Evolutionary conservation across 2,329 filamentous ascomycete species (phyloP).

Genomic region (Venturia oleaginea): DNA sequence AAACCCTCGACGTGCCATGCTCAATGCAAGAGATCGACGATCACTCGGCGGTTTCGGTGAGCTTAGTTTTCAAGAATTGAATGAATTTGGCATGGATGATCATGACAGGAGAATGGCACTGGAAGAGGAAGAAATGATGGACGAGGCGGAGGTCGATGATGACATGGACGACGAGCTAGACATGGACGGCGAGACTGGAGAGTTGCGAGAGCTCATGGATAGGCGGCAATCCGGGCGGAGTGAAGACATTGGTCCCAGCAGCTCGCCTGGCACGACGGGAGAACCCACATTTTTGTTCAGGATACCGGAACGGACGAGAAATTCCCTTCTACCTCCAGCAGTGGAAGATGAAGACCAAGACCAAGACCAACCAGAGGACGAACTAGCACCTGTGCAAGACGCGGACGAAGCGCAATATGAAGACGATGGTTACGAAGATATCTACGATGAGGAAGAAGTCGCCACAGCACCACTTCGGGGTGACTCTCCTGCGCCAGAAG

Average conservation of each 20-base stretch:
- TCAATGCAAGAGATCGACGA: conserved; percentile 28
- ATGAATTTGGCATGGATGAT: conserved; percentile 27
- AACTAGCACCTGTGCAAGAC: conserved; percentile 25
- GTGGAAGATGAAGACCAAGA: conserved; percentile 9
- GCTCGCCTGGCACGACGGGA: conserved; percentile 10
- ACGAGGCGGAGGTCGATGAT: neutral
- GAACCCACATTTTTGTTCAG: conserved; percentile 15
- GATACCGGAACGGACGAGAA: conserved; percentile 11
- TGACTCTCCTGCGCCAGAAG: conserved; percentile 1
- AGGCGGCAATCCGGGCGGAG: conserved; percentile 12
- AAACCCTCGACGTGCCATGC: neutral
- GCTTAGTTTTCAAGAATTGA: conserved; percentile 37
- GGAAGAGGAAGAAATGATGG: neutral
- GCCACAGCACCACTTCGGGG: conserved; percentile 5
- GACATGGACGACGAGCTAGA: neutral
- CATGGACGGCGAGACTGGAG: conserved; percentile 8
- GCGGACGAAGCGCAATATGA: conserved; percentile 27
- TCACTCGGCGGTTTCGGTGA: conserved; percentile 33
- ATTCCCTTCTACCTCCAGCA: conserved; percentile 24
- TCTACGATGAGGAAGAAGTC: conserved; percentile 8
- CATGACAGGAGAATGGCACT: conserved; percentile 22
- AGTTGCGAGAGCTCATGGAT: conserved; percentile 11
- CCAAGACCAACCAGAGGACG: conserved; percentile 18
- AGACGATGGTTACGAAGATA: conserved; percentile 15
- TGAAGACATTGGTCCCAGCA: conserved; percentile 2